Conservation (phyloP, 208 protist species). For the Crithidia brevicula region DNA sequence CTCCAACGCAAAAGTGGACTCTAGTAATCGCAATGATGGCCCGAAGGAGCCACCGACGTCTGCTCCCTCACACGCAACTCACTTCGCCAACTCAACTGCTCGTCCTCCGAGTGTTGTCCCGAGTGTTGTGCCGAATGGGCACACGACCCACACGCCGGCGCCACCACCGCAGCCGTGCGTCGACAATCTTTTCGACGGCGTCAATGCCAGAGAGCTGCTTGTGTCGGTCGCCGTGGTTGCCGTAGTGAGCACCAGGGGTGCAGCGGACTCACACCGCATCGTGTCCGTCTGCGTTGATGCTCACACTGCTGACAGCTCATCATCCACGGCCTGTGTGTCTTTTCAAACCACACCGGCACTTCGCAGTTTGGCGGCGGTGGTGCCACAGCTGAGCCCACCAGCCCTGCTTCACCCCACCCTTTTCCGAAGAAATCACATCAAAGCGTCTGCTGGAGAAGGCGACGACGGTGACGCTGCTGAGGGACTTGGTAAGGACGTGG, state of each 20-base stretch:
- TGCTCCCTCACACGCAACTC: background rate
- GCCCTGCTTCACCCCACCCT: constrained; percentile 13
- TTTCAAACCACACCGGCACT: constrained; percentile 33
- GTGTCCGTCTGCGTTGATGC: constrained; percentile 15
- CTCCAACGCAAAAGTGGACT: too few species aligned
- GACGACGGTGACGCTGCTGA: too few species aligned
- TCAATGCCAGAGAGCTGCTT: constrained; percentile 20
- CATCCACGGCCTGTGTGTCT: background rate
- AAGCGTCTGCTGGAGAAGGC: too few species aligned
- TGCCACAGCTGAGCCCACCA: constrained; percentile 43
- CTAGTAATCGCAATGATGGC: background rate
- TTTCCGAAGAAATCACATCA: too few species aligned
- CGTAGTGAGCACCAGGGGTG: constrained; percentile 19
- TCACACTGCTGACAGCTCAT: background rate
- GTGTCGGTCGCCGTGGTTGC: constrained; percentile 35
- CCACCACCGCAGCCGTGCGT: constrained; percentile 4
- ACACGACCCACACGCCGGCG: background rate
- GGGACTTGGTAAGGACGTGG: too few species aligned
- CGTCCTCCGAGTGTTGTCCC: background rate
- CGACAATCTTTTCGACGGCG: constrained; percentile 55
- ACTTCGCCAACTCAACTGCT: background rate
- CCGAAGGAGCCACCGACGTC: background rate
- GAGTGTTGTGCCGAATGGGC: too few species aligned
- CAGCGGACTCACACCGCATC: constrained; percentile 29
- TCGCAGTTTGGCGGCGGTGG: constrained; percentile 28